A percentile compares a stretch with the other conserved stretches of the same genome.
Conservation (phyloP, 129 eudicot genomes). For the Flaveria bidentis region DNA sequence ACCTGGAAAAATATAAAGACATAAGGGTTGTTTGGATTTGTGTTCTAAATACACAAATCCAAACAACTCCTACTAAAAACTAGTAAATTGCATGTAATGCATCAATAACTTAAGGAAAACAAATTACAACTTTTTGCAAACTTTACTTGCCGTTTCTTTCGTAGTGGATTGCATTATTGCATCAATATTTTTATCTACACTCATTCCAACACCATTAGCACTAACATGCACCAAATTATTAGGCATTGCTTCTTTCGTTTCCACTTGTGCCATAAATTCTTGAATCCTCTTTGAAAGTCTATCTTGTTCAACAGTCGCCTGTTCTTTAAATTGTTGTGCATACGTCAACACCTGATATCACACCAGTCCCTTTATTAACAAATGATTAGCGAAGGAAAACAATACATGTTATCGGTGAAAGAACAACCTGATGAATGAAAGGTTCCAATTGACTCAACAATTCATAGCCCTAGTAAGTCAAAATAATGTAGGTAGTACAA, state of each 20-base stretch:
- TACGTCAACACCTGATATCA: slow-evolving; percentile 83
- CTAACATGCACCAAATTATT: slow-evolving; percentile 49
- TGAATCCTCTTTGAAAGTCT: slow-evolving; percentile 92
- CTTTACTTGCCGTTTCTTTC: slow-evolving; percentile 63
- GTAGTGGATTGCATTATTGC: slow-evolving; percentile 83
- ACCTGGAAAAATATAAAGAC: slow-evolving; percentile 45
- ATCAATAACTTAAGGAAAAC: slow-evolving; percentile 2
- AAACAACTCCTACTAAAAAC: too few species aligned
- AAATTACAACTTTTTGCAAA: background rate
- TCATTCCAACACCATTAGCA: slow-evolving; percentile 59
- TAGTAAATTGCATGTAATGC: slow-evolving; percentile 1
- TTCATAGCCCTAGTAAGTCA: slow-evolving; percentile 68
- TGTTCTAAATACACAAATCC: background rate
- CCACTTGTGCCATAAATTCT: slow-evolving; percentile 86
- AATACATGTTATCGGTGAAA: background rate
- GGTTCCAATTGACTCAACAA: slow-evolving; percentile 89
- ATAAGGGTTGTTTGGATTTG: background rate
- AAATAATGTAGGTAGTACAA: slow-evolving; percentile 23
- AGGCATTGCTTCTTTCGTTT: slow-evolving; percentile 57
- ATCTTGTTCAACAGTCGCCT: slow-evolving; percentile 75
- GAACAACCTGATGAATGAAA: slow-evolving; percentile 80
- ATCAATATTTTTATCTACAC: slow-evolving; percentile 66
- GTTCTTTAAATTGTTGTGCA: slow-evolving; percentile 95
- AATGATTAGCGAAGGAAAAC: background rate
- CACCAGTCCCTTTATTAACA: slow-evolving; percentile 6